Evolutionary conservation across 768 basidiomycete species (phyloP).

Genomic region (Kwoniella sp.): DNA sequence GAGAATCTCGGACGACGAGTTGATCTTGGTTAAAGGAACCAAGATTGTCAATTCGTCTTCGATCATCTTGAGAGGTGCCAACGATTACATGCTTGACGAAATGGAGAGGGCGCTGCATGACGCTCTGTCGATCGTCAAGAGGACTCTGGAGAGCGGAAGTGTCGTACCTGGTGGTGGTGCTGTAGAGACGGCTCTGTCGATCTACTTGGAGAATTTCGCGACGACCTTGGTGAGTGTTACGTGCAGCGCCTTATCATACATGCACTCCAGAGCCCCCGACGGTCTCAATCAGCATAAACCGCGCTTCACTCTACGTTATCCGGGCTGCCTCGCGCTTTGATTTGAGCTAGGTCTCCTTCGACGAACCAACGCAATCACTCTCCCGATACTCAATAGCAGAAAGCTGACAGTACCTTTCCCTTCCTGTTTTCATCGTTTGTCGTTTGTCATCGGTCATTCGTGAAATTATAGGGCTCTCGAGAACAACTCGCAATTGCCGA

Average conservation of each 20-base stretch:
- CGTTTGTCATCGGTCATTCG: too few species aligned
- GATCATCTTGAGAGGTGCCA: conserved; percentile 91
- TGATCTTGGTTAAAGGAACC: conserved; percentile 95
- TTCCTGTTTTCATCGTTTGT: too few species aligned
- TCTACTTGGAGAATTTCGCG: conserved; percentile 98
- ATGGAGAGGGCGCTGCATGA: conserved; percentile 98
- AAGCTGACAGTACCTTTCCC: too few species aligned
- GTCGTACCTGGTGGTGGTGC: conserved; percentile 98
- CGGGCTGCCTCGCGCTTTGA: too few species aligned
- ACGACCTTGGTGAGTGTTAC: conserved; percentile 79
- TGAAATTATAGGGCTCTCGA: conserved; percentile 75
- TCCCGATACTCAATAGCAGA: too few species aligned
- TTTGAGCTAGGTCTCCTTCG: too few species aligned
- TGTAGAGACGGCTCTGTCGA: conserved; percentile 92
- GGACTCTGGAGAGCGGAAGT: conserved; percentile 90
- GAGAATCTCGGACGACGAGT: conserved; percentile 95
- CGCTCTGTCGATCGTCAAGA: conserved; percentile 89
- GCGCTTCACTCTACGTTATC: too few species aligned
- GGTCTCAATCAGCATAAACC: too few species aligned
- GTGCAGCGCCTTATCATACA: background rate
- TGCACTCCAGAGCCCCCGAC: too few species aligned
- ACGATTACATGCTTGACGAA: conserved; percentile 99
- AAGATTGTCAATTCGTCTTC: conserved; percentile 92
- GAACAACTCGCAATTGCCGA: conserved; percentile 99
- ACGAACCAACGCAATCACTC: too few species aligned